Evolutionary conservation across 768 basidiomycete genomes (phyloP).

Genomic region (Podaxis sp.): DNA sequence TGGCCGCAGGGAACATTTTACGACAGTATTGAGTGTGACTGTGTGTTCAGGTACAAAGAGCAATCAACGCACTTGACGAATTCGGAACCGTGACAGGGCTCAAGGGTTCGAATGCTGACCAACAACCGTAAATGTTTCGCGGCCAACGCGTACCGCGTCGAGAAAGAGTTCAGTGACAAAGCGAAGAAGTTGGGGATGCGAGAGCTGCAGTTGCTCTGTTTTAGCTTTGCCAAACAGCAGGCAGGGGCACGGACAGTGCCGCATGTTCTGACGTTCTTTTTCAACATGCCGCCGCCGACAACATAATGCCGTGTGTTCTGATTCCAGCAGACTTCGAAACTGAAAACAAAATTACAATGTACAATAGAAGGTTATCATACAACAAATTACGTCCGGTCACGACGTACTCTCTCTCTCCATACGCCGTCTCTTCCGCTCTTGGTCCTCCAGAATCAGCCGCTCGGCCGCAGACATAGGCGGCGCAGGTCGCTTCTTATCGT

Average conservation of each 20-base stretch:
- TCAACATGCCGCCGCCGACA: background rate
- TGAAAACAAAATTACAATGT: background rate
- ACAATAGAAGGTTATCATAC: conserved; percentile 6
- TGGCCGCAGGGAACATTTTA: conserved; percentile 9
- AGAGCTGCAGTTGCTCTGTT: background rate
- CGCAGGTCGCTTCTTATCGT: conserved; percentile 62
- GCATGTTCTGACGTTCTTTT: background rate
- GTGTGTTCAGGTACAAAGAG: background rate
- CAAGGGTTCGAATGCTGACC: no score
- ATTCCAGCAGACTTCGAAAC: background rate
- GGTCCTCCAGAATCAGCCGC: conserved; percentile 84
- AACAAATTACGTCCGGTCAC: conserved; percentile 22
- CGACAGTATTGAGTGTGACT: conserved; percentile 5
- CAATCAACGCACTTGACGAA: no score
- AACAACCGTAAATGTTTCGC: no score
- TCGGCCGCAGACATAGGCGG: conserved; percentile 78
- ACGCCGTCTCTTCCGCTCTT: conserved; percentile 81
- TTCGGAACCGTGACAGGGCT: no score
- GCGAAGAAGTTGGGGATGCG: no score
- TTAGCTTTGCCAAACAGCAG: background rate
- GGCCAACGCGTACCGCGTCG: no score
- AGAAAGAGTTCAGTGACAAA: no score
- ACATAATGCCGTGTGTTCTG: no score
- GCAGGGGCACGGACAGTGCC: background rate
- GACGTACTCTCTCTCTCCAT: conserved; percentile 55